Evolutionary conservation across 2,329 filamentous ascomycete genomes (phyloP).

Genomic region (Diaporthe vaccinii): DNA sequence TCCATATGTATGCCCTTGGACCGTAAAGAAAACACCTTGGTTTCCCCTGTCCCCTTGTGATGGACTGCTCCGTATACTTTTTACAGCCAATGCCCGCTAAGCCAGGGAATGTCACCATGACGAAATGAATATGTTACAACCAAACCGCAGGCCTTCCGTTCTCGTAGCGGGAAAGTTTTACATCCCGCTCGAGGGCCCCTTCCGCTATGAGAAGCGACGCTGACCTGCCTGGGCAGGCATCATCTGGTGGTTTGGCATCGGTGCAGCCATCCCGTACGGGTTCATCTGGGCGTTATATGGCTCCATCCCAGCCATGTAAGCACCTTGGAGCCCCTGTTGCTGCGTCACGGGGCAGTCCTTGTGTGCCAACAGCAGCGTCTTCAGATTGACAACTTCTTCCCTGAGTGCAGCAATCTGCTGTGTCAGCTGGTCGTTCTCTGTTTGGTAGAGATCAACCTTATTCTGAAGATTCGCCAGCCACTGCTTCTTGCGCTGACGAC

Average conservation of each 20-base stretch:
- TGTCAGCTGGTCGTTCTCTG: conserved; percentile 89
- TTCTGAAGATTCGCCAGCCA: conserved; percentile 95
- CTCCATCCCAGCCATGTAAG: conserved; percentile 67
- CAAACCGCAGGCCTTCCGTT: not conserved
- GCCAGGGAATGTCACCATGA: conserved; percentile 15
- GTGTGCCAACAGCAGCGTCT: conserved; percentile 91
- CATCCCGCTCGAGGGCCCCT: not conserved
- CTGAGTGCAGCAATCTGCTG: conserved; percentile 86
- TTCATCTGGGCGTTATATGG: conserved; percentile 69
- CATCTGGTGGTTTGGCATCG: conserved; percentile 66
- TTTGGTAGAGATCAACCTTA: conserved; percentile 93
- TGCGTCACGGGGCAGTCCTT: conserved; percentile 96
- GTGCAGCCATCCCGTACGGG: conserved; percentile 69
- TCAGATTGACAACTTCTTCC: conserved; percentile 95
- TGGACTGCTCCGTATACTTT: conserved; percentile 41
- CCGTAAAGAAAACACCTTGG: conserved; percentile 36
- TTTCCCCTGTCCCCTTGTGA: conserved; percentile 34
- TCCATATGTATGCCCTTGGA: conserved; percentile 39
- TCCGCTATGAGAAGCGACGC: conserved; percentile 68
- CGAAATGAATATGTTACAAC: conserved; percentile 33
- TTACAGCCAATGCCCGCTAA: conserved; percentile 38
- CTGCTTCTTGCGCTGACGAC: conserved; percentile 98
- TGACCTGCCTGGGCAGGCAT: conserved; percentile 69
- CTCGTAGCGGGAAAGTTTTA: not conserved
- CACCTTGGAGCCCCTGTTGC: conserved; percentile 79